These are phyloP conservation scores for Apiospora malaysiana DNA, from an alignment of 2,329 filamentous ascomycete species.

Conservation along the genomic window DNA sequence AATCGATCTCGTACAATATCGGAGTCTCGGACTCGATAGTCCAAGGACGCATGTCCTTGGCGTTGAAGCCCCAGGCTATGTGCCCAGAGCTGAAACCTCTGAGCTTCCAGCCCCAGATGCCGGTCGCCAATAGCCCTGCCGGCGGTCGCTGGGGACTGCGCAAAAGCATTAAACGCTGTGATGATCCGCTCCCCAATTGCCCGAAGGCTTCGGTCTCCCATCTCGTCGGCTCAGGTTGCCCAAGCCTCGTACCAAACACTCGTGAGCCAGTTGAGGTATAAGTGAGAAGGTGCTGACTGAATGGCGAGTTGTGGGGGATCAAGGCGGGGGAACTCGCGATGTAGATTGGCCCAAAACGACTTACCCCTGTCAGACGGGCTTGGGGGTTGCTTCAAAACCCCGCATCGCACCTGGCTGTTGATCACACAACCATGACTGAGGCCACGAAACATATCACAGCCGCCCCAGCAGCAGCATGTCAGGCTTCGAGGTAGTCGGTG, in stretches of 20 bases:
- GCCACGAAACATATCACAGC: background rate
- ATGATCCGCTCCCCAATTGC: background rate
- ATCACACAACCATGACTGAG: background rate
- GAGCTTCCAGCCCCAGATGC: constrained; percentile 13
- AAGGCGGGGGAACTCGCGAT: background rate
- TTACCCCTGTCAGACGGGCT: background rate
- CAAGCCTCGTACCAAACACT: background rate
- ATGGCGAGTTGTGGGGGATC: no score
- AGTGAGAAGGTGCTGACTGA: no score
- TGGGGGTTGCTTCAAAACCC: background rate
- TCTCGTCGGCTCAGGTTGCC: background rate
- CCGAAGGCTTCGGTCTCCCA: background rate
- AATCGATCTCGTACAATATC: constrained; percentile 25
- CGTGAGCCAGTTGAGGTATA: no score
- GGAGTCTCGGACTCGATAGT: constrained; percentile 30
- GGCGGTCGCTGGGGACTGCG: background rate
- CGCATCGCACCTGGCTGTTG: background rate
- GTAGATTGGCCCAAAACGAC: background rate
- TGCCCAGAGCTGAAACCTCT: constrained; percentile 29
- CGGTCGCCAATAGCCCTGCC: background rate
- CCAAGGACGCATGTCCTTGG: constrained; percentile 29
- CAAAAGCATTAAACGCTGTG: background rate
- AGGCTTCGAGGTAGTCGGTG: background rate
- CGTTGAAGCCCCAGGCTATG: constrained; percentile 27
- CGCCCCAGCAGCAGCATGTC: background rate